phyloP scores from a whole-genome alignment of 2,329 filamentous ascomycete species.

The Monilinia aucupariae region DNA sequence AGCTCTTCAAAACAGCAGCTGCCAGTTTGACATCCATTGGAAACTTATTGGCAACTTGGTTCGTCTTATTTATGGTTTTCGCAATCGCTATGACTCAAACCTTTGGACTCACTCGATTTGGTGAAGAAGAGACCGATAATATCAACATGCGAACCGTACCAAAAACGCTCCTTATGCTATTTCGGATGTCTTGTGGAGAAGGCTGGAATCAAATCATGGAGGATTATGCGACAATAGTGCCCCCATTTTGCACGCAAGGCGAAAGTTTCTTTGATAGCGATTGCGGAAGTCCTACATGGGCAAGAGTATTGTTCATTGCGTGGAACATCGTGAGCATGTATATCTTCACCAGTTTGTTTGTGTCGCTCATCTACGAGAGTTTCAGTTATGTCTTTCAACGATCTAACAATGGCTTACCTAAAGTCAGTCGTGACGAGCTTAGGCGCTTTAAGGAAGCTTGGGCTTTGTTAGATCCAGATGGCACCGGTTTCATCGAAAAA shows the following conservation, averaged over 20 bases:
- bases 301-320: constrained; percentile 79
- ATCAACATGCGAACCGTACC: constrained; percentile 92
- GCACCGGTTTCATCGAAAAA: constrained; percentile 85
- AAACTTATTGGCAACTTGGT: constrained; percentile 92
- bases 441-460: constrained; percentile 97
- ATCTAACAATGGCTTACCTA: constrained; percentile 85
- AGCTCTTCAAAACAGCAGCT: constrained; percentile 97
- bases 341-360: constrained; percentile 96
- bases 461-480: constrained; percentile 89
- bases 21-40: constrained; percentile 86
- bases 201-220: constrained; percentile 98
- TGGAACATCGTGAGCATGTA: constrained; percentile 99
- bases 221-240: constrained; percentile 76
- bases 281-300: constrained; percentile 87
- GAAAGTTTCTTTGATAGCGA: constrained; percentile 77
- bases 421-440: constrained; percentile 88
- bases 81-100: constrained; percentile 95
- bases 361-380: constrained; percentile 97
- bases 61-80: constrained; percentile 92
- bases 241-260: constrained; percentile 73
- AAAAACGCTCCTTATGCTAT: constrained; percentile 87
- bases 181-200: constrained; percentile 88
- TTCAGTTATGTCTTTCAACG: constrained; percentile 99
- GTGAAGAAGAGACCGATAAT: constrained; percentile 64
- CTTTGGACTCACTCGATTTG: constrained; percentile 91